Conservation (phyloP, 2,329 filamentous ascomycete species). For the Lachnellula occidentalis region DNA sequence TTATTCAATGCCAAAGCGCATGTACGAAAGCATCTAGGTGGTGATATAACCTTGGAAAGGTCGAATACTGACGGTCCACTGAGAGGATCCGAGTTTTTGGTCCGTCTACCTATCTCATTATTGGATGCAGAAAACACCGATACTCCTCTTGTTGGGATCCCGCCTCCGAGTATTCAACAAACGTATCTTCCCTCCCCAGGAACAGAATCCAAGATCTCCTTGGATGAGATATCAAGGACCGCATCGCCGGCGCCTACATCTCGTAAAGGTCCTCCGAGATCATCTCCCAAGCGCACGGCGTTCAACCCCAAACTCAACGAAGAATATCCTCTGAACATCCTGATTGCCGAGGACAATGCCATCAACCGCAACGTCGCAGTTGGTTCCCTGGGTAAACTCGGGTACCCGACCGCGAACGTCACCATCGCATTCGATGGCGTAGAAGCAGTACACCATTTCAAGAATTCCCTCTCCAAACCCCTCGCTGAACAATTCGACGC, state of each 20-base stretch:
- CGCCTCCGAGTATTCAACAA: slow-evolving; percentile 11
- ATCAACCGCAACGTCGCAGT: slow-evolving; percentile 65
- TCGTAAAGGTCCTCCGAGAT: background rate
- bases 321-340: slow-evolving; percentile 58
- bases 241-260: background rate
- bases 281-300: slow-evolving; percentile 8
- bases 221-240: background rate
- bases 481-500: slow-evolving; percentile 46
- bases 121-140: slow-evolving; percentile 14
- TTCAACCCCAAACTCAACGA: slow-evolving; percentile 53
- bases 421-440: slow-evolving; percentile 62
- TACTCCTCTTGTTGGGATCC: slow-evolving; percentile 21
- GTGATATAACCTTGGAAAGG: slow-evolving; percentile 58
- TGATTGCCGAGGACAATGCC: slow-evolving; percentile 68
- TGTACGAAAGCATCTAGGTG: slow-evolving; percentile 58
- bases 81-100: slow-evolving; percentile 63
- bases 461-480: slow-evolving; percentile 34
- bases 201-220: slow-evolving; percentile 1
- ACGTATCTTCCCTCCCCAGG: slow-evolving; percentile 1
- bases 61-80: slow-evolving; percentile 56
- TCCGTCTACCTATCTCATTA: slow-evolving; percentile 48
- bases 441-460: slow-evolving; percentile 60
- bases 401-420: slow-evolving; percentile 50
- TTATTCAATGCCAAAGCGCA: slow-evolving; percentile 68
- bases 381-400: slow-evolving; percentile 61